Evolutionary conservation across 805 yeast genomes (phyloP).

Genomic region (Candida gorgasii): DNA sequence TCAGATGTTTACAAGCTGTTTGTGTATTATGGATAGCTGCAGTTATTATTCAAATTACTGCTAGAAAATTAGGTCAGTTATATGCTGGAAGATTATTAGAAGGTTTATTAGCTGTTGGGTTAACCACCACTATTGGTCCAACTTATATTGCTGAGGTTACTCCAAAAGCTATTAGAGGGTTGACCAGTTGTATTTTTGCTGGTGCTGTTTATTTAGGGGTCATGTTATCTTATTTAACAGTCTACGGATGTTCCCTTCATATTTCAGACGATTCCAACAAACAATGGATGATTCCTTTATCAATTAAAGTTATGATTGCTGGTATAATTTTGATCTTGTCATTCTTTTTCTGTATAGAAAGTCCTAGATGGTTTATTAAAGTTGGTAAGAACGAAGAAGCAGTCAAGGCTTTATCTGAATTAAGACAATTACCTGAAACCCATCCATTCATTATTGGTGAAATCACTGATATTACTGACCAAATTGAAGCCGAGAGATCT

Average conservation of each 20-base stretch:
- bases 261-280: conserved; percentile 31
- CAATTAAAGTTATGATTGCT: conserved; percentile 48
- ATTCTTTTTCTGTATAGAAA: conserved; percentile 43
- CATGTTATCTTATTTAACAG: conserved; percentile 48
- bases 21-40: conserved; percentile 47
- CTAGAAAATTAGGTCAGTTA: conserved; percentile 48
- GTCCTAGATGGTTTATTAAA: conserved; percentile 54
- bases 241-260: conserved; percentile 54
- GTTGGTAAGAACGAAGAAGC: conserved; percentile 44
- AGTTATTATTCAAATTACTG: conserved; percentile 50
- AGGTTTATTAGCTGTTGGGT: conserved; percentile 55
- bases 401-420: conserved; percentile 35
- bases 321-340: conserved; percentile 47
- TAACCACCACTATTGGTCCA: conserved; percentile 58
- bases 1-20: conserved; percentile 45
- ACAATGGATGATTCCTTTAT: conserved; percentile 58
- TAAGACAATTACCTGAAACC: conserved; percentile 46
- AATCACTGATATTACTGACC: conserved; percentile 51
- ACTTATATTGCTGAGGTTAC: conserved; percentile 54
- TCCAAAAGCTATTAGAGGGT: conserved; percentile 53
- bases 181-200: conserved; percentile 52
- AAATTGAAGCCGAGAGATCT: conserved; percentile 36
- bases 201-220: conserved; percentile 61
- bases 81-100: conserved; percentile 57
- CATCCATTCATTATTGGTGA: conserved; percentile 54